Evolutionary conservation across 768 basidiomycete species (phyloP), one percentile per base, ranked within the genome.

Genomic region (Thelephora aurantiotincta): DNA sequence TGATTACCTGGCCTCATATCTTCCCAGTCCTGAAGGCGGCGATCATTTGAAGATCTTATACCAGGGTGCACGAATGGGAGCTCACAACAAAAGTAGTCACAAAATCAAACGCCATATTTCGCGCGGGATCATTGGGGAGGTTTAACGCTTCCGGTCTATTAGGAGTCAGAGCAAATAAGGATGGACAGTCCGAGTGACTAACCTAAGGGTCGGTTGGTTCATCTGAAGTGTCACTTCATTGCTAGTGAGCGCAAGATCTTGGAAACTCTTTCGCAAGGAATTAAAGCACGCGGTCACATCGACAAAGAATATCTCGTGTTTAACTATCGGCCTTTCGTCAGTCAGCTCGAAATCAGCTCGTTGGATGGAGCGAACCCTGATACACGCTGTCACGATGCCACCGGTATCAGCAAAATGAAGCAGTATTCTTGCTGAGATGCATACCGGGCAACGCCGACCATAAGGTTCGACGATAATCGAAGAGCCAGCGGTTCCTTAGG

Each of bases 371-470:
- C 33, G 33, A 44, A 72, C 74, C 66, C 70, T 70, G 74, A 56
- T 74, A 75, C 12, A 77, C 69, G 2, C 69, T 74, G 43, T 11
- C 33, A 14, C 6, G 11, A 33, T 12, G 5, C 26, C 26, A 30
- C 26, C 9, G 26, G 22, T 18, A 30, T 14, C 12, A 35, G 23
- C 22, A 23, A 33, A 14, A 14, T n/a, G 26, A 13, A n/a, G 3
- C 11, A 11, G 33, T 43, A 35, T 38, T 26, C 43, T 6, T 48
- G 26, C 18, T 11, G 13, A 16, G 18, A 38, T 53, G 55, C 75
- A 50, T 61, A 90, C 90, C 90, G 77, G 18, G 83, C 86, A 33
- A 83, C 91, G 3, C 91, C 91, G 51, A 93, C 81, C 72, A 94
- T 79, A 37, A 94, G 65, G 58, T 89, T 90, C 50, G 88, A 89